Conservation (phyloP, 371 early-diverging fungal species). For the Saksenaea vasiformis region DNA sequence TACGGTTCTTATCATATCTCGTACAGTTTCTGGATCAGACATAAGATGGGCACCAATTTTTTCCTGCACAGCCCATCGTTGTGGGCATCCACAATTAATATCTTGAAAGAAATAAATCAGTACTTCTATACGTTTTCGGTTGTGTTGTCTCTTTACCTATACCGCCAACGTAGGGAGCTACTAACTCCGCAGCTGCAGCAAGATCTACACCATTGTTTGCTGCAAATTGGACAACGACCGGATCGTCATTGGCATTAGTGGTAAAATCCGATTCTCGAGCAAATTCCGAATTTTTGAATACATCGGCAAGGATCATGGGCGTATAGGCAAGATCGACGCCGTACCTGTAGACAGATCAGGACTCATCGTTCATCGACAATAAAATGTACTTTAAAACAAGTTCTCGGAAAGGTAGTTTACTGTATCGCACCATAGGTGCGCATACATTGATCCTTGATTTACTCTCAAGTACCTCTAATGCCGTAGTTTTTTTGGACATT, state of each 20-base stretch:
- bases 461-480: constrained; percentile 49
- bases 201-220: constrained; percentile 80
- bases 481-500: constrained; percentile 20
- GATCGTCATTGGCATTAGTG: constrained; percentile 76
- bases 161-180: constrained; percentile 77
- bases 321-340: constrained; percentile 94
- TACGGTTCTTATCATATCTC: constrained; percentile 79
- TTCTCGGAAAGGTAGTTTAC: constrained; percentile 92
- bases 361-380: background rate
- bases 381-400: constrained; percentile 74
- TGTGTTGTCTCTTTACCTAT: constrained; percentile 38
- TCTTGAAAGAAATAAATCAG: constrained; percentile 34
- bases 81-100: constrained; percentile 90
- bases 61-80: constrained; percentile 86
- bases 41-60: constrained; percentile 77
- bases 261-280: constrained; percentile 84
- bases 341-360: constrained; percentile 56
- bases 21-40: constrained; percentile 77
- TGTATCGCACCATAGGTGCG: constrained; percentile 98
- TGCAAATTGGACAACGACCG: constrained; percentile 94
- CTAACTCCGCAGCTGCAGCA: constrained; percentile 84
- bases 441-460: constrained; percentile 75
- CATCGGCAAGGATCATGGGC: constrained; percentile 97
- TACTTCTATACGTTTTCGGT: background rate
- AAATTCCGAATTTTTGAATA: constrained; percentile 81